phyloP scores from a whole-genome alignment of 257 asterid genomes.

The Perilla frutescens region DNA sequence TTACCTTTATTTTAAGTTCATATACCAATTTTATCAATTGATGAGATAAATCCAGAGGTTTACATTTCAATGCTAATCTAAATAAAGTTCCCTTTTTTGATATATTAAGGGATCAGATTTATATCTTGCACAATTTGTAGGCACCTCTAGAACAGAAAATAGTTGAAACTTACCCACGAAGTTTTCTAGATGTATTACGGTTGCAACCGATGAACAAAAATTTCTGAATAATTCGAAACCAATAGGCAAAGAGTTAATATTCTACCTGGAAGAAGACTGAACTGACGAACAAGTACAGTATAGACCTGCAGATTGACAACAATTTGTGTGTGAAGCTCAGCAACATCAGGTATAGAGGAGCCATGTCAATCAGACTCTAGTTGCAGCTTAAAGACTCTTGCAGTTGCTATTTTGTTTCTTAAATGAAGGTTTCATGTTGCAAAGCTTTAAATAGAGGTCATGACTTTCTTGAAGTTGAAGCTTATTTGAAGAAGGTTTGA shows the following conservation, averaged over 20 bases:
- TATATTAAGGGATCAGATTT: not conserved
- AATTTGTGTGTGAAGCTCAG: conserved; percentile 13
- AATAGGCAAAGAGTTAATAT: conserved; percentile 23
- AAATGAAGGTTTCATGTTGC: not conserved
- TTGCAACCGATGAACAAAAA: conserved; percentile 9
- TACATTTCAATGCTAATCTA: not conserved
- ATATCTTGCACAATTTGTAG: conserved; percentile 28
- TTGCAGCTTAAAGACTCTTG: too few relatives aligned
- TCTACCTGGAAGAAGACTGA: conserved; percentile 69
- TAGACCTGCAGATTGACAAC: conserved; percentile 53
- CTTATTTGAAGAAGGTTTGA: conserved; percentile 20
- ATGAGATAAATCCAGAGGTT: conserved; percentile 5
- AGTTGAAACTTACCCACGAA: conserved; percentile 17
- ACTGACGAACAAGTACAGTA: conserved; percentile 51
- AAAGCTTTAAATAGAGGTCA: not conserved
- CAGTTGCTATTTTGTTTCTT: conserved; percentile 8
- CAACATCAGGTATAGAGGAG: conserved; percentile 22
- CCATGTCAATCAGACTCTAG: conserved; percentile 10
- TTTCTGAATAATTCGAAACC: not conserved
- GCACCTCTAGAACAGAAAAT: conserved; percentile 25
- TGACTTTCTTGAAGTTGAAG: conserved; percentile 17
- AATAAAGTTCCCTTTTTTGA: conserved; percentile 20
- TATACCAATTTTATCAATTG: conserved; percentile 17
- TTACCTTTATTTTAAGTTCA: not conserved
- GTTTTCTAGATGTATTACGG: conserved; percentile 13